Base-by-base conservation (phyloP, 225 moss, liverwort and hornwort genomes). In the Neckera pumila region DNA sequence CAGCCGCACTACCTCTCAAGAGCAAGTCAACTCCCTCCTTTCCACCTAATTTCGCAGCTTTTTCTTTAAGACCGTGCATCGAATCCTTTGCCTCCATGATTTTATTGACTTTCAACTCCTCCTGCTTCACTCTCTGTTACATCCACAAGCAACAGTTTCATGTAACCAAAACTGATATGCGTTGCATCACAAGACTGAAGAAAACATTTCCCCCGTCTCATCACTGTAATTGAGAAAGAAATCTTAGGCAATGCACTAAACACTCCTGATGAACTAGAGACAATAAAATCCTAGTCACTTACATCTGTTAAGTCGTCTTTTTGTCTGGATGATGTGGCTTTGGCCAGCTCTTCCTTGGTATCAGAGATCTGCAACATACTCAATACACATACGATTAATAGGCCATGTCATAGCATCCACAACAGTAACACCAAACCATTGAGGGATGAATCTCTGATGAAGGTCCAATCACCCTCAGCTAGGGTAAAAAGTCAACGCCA, bases 61-160 rank as follows among this genome's bases (percentile, higher is more conserved):
- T 90, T n/a, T 82, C 87, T 86, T 84, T 88, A 66, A 89, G 91
- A 58, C 79, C 86, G 58, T 84, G 85, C 88, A 94, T 71, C 79
- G 86, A 76, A 58, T 81, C 60, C 75, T 83, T 89, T 63, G 95
- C 94, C 82, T 95, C 92, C 51, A 88, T 78, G 70, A 96, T 89
- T 87, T 96, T 96, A 38, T 62, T 77, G 51, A 94, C 89, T 91
- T 96, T 97, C 87, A 96, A 87, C 83, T 94, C 76, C 89, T 98
- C 97, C 89, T 98, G 97, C 85, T 96, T 96, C 88, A 95, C 86
- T 91, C 90, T 98, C 96, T 98, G 92, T 87, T 17, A 66, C 70
- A 73, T 36, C 42, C 90, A 61, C 56, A 43, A 51, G 51, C 73
- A 84, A 76, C 30, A 51, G 28, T 40, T 85, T 81, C 56, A 85